phyloP scores from a whole-genome alignment of 129 eudicot species.

The Daucus carota region DH1_v3.0 NC_030387.2:13734001-13734500 shows the following conservation, averaged over 20 bases:
- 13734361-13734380: background rate
- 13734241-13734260: no score
- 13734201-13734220: no score
- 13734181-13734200: no score
- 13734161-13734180: no score
- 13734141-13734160: no score
- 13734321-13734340: background rate
- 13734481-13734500: background rate
- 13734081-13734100: background rate
- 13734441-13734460: background rate
- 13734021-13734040: slow-evolving; percentile 83
- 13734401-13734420: background rate
- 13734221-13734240: no score
- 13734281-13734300: background rate
- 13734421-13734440: background rate
- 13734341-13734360: background rate
- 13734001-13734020: slow-evolving; percentile 59
- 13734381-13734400: background rate
- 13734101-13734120: background rate
- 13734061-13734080: background rate
- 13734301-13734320: background rate
- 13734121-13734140: background rate
- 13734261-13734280: no score
- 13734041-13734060: slow-evolving; percentile 81
- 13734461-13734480: background rate